Conservation (phyloP, 345 rosid species). For the Eucalyptus albens region DNA sequence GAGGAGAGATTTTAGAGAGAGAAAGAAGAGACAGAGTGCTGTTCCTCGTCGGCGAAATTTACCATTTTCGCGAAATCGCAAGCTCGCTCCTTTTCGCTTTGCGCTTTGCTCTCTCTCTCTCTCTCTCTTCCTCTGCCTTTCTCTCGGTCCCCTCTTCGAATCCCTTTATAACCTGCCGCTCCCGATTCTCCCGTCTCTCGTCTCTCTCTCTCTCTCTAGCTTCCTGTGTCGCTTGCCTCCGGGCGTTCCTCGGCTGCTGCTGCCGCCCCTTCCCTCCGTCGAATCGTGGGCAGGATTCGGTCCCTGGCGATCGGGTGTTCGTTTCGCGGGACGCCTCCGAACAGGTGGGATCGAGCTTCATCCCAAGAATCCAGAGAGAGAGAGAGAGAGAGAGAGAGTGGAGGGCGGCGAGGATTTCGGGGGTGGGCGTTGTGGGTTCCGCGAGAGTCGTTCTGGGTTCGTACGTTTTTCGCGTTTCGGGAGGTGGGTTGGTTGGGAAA, state of each 20-base stretch:
- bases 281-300: not conserved
- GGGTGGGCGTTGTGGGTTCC: not conserved
- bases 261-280: not conserved
- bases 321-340: not conserved
- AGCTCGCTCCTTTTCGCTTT: constrained; percentile 3
- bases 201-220: not conserved
- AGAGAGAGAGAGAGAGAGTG: not conserved
- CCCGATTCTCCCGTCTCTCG: not conserved
- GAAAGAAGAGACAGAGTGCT: not conserved
- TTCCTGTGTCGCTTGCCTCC: not conserved
- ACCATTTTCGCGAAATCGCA: not conserved
- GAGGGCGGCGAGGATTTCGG: not conserved
- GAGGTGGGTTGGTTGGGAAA: not conserved
- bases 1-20: not conserved
- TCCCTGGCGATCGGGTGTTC: not conserved
- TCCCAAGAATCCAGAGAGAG: not conserved
- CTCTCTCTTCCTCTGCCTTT: not conserved
- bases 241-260: not conserved
- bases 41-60: not conserved
- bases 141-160: not conserved
- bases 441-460: not conserved
- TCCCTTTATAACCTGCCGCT: not conserved
- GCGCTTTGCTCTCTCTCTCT: not conserved
- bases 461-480: not conserved
- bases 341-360: not conserved